These are phyloP conservation scores for Lobosporangium transversale DNA, from an alignment of 192 early-diverging fungal genomes.

Conservation along the genomic window DNA sequence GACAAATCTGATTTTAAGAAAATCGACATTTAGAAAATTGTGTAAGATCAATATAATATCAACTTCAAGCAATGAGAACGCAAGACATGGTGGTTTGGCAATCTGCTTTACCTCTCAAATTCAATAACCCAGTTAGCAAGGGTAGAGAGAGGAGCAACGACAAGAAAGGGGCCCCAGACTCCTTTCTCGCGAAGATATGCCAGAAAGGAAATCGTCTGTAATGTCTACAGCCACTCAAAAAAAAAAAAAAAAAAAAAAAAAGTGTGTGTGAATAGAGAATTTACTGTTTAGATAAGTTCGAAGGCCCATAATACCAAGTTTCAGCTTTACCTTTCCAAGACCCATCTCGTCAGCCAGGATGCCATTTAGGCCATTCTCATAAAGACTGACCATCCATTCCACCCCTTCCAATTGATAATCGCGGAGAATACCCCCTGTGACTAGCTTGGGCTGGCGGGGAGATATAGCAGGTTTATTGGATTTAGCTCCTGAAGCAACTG, in stretches of 20 bases:
- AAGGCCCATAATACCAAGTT: too few species aligned
- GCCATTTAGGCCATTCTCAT: slow-evolving; percentile 96
- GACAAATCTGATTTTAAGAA: slow-evolving; percentile 78
- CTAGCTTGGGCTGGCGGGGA: slow-evolving; percentile 78
- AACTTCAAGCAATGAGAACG: too few species aligned
- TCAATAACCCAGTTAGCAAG: slow-evolving; percentile 94
- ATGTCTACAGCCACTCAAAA: slow-evolving; percentile 63
- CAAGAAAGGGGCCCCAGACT: slow-evolving; percentile 88
- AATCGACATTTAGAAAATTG: too few species aligned
- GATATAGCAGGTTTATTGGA: slow-evolving; percentile 61
- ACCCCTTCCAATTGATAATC: slow-evolving; percentile 96
- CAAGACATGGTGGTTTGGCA: too few species aligned
- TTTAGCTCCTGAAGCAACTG: not conserved
- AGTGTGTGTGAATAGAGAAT: too few species aligned
- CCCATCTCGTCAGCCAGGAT: slow-evolving; percentile 98
- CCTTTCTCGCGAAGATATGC: slow-evolving; percentile 81
- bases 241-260: too few species aligned
- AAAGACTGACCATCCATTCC: slow-evolving; percentile 95
- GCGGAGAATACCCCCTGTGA: slow-evolving; percentile 87
- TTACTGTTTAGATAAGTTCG: too few species aligned
- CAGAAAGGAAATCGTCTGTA: slow-evolving; percentile 94
- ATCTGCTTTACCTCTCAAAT: slow-evolving; percentile 81
- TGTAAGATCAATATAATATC: too few species aligned
- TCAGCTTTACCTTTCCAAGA: slow-evolving; percentile 81
- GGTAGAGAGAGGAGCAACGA: slow-evolving; percentile 91